Conservation (phyloP, 768 basidiomycete genomes). For the Gyrodon lividus region DNA sequence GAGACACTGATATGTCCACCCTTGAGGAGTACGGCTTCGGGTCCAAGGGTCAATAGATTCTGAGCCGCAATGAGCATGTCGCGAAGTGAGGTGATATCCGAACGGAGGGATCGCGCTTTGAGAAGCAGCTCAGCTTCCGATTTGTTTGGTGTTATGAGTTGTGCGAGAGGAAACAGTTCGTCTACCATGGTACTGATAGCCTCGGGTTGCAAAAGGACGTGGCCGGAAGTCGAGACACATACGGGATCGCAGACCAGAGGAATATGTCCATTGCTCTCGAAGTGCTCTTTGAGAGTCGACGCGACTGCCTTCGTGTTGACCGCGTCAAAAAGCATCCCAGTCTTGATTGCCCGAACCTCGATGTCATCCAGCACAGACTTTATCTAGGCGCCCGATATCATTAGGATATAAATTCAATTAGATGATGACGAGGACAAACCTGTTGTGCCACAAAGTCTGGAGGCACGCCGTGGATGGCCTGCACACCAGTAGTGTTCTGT, state of each 20-base stretch:
- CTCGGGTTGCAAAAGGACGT: slow-evolving; percentile 65
- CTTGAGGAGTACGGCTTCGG: slow-evolving; percentile 70
- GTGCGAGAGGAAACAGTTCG: slow-evolving; percentile 69
- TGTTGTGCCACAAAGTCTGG: slow-evolving; percentile 74
- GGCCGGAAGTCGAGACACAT: slow-evolving; percentile 87
- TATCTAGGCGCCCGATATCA: slow-evolving; percentile 46
- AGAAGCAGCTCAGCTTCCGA: slow-evolving; percentile 74
- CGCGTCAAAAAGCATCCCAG: slow-evolving; percentile 81
- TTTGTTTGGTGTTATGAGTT: slow-evolving; percentile 83
- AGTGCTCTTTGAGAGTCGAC: slow-evolving; percentile 45
- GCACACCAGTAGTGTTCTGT: slow-evolving; percentile 86
- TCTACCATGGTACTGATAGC: slow-evolving; percentile 60
- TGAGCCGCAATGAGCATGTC: slow-evolving; percentile 62
- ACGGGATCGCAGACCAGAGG: slow-evolving; percentile 86
- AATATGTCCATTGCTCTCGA: slow-evolving; percentile 33
- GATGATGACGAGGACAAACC: slow-evolving; percentile 38
- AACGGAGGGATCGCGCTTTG: slow-evolving; percentile 31
- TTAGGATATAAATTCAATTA: background rate
- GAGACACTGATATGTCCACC: slow-evolving; percentile 72
- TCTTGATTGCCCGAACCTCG: slow-evolving; percentile 73
- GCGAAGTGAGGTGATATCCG: slow-evolving; percentile 43
- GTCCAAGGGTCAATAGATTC: slow-evolving; percentile 47
- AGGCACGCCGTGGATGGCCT: slow-evolving; percentile 65
- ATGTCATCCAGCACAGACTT: slow-evolving; percentile 70
- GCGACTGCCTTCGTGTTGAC: slow-evolving; percentile 53